Percentiles rank a stretch among this genome's conserved stretches.
Evolutionary conservation across 169 alveolate species (phyloP).

Genomic region (Eimeria brunetti): DNA sequence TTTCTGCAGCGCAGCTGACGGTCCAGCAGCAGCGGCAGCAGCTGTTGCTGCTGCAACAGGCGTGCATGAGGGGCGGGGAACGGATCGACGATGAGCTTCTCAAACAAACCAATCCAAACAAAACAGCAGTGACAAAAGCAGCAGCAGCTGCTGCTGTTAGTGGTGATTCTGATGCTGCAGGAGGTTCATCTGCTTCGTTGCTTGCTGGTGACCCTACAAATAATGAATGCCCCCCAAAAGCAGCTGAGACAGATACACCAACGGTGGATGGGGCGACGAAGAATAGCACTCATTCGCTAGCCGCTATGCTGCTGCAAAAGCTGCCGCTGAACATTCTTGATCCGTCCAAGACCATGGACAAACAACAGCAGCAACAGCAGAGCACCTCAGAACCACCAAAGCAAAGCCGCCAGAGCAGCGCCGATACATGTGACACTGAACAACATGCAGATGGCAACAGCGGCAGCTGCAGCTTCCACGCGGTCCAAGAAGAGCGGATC

Average conservation of each 20-base stretch:
- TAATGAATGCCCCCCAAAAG: neutral
- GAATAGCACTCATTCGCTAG: neutral
- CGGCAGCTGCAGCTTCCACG: constrained; percentile 38
- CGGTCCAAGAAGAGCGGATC: neutral
- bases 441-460: neutral
- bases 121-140: neutral
- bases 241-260: neutral
- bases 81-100: constrained; percentile 19
- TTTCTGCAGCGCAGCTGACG: constrained; percentile 36
- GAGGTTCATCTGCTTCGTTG: neutral
- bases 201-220: neutral
- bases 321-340: neutral
- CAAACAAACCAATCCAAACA: neutral
- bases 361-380: constrained; percentile 1
- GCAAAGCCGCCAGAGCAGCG: constrained; percentile 60
- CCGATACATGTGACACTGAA: constrained; percentile 50
- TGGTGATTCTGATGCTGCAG: neutral
- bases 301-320: constrained; percentile 17
- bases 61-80: constrained; percentile 37
- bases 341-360: neutral
- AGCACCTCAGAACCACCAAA: neutral
- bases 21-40: constrained; percentile 42
- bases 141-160: neutral
- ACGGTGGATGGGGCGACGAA: neutral
- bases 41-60: constrained; percentile 37